Evolutionary conservation across 345 rosid species (phyloP).

Genomic region (Gossypium thurberi): DNA sequence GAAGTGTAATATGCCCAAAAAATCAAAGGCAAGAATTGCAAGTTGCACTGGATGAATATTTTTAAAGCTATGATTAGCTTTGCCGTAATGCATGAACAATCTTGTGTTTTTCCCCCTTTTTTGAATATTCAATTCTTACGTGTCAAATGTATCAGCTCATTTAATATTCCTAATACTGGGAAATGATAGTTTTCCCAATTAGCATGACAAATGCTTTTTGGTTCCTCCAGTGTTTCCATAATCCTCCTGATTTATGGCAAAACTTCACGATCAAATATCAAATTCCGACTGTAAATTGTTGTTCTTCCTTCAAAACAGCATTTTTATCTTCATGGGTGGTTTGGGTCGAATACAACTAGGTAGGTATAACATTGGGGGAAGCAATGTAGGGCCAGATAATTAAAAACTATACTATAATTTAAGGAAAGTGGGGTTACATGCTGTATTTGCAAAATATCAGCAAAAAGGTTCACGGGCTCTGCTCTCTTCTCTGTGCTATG

Average conservation of each 20-base stretch:
- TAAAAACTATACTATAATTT: neutral
- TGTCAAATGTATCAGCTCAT: neutral
- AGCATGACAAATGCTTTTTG: neutral
- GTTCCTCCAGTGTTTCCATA: neutral
- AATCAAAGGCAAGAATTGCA: slow-evolving; percentile 6
- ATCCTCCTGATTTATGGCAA: neutral
- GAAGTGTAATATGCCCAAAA: neutral
- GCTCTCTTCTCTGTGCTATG: neutral
- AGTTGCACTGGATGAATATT: neutral
- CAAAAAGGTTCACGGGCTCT: slow-evolving; percentile 12
- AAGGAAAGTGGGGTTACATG: neutral
- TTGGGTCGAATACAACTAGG: neutral
- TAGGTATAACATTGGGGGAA: neutral
- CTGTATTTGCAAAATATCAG: neutral
- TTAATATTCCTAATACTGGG: neutral
- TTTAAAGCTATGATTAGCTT: neutral
- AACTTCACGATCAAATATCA: neutral
- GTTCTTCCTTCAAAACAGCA: neutral
- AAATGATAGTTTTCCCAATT: neutral
- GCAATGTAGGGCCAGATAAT: neutral
- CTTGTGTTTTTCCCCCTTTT: neutral
- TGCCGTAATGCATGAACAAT: slow-evolving; percentile 4
- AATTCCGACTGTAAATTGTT: neutral
- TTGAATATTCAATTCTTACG: too few species aligned
- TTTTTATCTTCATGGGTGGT: neutral